A percentile compares a stretch with the other conserved stretches of the same genome.
Evolutionary conservation across 805 yeast genomes (phyloP).

Genomic region (Metschnikowia colocasiae): DNA sequence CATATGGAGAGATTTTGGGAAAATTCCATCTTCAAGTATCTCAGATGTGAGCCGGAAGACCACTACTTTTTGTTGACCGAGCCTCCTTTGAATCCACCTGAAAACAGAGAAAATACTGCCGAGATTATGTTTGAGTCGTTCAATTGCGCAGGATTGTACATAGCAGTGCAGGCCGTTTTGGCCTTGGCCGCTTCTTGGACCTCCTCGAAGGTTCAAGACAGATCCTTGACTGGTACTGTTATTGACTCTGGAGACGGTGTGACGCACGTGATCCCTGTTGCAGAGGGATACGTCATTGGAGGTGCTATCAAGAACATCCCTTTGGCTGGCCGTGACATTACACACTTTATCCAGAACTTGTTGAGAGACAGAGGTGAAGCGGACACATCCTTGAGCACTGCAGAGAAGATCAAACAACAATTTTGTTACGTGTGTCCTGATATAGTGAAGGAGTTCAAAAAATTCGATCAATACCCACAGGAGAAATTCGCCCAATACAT

Average conservation of each 20-base stretch:
- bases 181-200: constrained; percentile 99
- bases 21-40: constrained; percentile 89
- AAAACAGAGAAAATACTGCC: constrained; percentile 96
- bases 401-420: constrained; percentile 94
- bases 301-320: constrained; percentile 97
- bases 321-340: constrained; percentile 97
- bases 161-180: constrained; percentile 97
- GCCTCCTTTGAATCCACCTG: constrained; percentile 99
- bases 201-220: constrained; percentile 87
- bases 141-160: constrained; percentile 97
- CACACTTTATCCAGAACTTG: constrained; percentile 86
- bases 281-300: constrained; percentile 98
- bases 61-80: constrained; percentile 94
- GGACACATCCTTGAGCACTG: constrained; percentile 91
- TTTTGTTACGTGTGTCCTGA: constrained; percentile 97
- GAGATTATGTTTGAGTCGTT: constrained; percentile 98
- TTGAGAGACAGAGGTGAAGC: constrained; percentile 96
- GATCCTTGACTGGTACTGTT: constrained; percentile 97
- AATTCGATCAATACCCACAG: constrained; percentile 85
- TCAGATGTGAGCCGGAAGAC: constrained; percentile 98
- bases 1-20: constrained; percentile 99
- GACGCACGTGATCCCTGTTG: constrained; percentile 98
- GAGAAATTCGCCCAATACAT: constrained; percentile 90
- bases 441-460: constrained; percentile 91
- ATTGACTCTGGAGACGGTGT: constrained; percentile 99